Evolutionary conservation across 306 rosid genomes (phyloP).

Genomic region (Prunus padus): DNA sequence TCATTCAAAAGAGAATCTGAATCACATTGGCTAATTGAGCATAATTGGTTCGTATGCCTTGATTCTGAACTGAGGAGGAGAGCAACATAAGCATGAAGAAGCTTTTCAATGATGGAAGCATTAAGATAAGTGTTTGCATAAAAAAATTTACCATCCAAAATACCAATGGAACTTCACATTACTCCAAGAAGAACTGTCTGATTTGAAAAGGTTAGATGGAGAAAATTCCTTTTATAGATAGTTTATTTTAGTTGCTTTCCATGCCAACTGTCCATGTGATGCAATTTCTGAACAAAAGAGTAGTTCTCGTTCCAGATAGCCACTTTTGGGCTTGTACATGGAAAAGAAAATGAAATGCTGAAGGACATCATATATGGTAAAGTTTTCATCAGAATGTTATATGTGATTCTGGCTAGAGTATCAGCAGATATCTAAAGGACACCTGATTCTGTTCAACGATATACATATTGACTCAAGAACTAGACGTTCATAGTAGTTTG

Average conservation of each 20-base stretch:
- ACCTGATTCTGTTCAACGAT: not conserved
- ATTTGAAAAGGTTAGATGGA: not conserved
- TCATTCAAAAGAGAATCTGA: slow-evolving; percentile 88
- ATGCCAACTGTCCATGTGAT: not conserved
- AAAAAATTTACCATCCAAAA: not conserved
- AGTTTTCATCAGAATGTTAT: not conserved
- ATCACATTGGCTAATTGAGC: slow-evolving; percentile 93
- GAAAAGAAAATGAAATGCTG: not conserved
- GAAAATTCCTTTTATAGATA: not conserved
- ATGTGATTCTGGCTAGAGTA: not conserved
- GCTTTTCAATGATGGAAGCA: slow-evolving; percentile 14
- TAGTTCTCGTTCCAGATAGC: not conserved
- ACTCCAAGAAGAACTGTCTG: not conserved
- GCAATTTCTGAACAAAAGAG: not conserved
- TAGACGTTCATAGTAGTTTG: not conserved
- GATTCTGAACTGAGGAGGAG: slow-evolving; percentile 75
- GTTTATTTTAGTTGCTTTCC: not conserved
- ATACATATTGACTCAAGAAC: not conserved
- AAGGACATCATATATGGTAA: not conserved
- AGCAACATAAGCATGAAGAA: slow-evolving; percentile 29
- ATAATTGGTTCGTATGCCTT: slow-evolving; percentile 79
- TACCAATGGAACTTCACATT: not conserved
- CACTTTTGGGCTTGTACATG: not conserved
- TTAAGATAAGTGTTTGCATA: slow-evolving; percentile 11
- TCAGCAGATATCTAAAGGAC: not conserved